Evolutionary conservation across 345 rosid species (phyloP).

Genomic region (Eucalyptus curtisii): DNA sequence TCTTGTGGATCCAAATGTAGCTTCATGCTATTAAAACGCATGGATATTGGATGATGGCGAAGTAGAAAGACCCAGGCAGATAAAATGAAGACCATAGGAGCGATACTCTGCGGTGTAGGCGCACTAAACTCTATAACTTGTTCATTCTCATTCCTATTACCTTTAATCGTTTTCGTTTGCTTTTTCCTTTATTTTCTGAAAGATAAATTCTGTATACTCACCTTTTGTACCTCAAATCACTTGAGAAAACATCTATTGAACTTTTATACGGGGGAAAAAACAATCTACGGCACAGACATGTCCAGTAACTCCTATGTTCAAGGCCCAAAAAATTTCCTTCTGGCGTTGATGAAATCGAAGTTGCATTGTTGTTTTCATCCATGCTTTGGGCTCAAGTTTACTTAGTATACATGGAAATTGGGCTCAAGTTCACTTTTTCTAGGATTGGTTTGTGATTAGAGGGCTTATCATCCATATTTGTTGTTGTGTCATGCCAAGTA

Average conservation of each 20-base stretch:
- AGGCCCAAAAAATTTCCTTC: not conserved
- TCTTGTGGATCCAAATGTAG: not conserved
- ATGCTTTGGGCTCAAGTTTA: not conserved
- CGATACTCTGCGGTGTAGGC: constrained; percentile 16
- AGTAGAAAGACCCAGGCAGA: constrained; percentile 5
- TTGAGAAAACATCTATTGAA: not conserved
- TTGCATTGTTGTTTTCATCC: not conserved
- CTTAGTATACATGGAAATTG: no score
- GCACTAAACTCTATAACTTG: not conserved
- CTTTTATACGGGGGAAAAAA: not conserved
- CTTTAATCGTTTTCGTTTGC: not conserved
- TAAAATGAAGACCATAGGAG: constrained; percentile 12
- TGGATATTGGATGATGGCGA: not conserved
- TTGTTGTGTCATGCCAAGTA: not conserved
- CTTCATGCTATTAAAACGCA: not conserved
- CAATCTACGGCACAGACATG: not conserved
- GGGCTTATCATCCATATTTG: not conserved
- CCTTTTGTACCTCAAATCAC: not conserved
- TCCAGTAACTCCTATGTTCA: not conserved
- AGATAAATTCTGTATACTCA: not conserved
- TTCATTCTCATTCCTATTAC: not conserved
- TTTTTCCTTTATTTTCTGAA: not conserved
- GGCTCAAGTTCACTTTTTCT: not conserved
- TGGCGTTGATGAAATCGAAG: not conserved
- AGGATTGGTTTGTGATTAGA: not conserved